Evolutionary conservation across 2,329 filamentous ascomycete genomes (phyloP).

Genomic region (Talaromyces amestolkiae): DNA sequence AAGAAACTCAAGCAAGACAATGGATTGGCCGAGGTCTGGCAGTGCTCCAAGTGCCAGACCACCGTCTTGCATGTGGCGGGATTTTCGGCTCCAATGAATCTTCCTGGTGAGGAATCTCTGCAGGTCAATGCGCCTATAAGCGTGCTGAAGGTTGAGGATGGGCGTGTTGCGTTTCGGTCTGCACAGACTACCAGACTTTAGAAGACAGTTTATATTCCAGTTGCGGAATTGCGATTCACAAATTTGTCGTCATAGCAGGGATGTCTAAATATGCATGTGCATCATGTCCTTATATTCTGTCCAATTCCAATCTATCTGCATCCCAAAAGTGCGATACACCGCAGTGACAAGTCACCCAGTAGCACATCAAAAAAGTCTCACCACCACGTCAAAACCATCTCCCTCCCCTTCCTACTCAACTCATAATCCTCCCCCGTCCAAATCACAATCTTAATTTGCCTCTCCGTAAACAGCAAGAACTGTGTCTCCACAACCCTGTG

Average conservation of each 20-base stretch:
- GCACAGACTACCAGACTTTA: background rate
- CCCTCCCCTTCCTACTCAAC: slow-evolving; percentile 10
- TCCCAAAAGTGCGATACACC: background rate
- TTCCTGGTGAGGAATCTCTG: background rate
- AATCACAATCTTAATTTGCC: slow-evolving; percentile 15
- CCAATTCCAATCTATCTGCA: background rate
- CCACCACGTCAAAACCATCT: slow-evolving; percentile 16
- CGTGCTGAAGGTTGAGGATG: background rate
- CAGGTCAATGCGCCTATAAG: background rate
- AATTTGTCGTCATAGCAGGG: background rate
- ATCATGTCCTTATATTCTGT: background rate
- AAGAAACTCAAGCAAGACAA: background rate
- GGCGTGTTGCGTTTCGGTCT: background rate
- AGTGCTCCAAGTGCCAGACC: background rate
- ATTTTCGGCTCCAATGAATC: background rate
- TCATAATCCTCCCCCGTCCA: slow-evolving; percentile 16
- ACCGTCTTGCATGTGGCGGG: background rate
- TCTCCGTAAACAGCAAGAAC: slow-evolving; percentile 14
- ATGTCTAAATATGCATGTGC: background rate
- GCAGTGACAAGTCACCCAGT: no score
- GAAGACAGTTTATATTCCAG: background rate
- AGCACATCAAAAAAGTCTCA: background rate
- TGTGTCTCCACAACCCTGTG: slow-evolving; percentile 13
- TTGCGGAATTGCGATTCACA: background rate
- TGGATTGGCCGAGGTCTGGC: background rate